Conservation (phyloP, 441 rosid genomes). For the Gossypium schwendimanii region DNA sequence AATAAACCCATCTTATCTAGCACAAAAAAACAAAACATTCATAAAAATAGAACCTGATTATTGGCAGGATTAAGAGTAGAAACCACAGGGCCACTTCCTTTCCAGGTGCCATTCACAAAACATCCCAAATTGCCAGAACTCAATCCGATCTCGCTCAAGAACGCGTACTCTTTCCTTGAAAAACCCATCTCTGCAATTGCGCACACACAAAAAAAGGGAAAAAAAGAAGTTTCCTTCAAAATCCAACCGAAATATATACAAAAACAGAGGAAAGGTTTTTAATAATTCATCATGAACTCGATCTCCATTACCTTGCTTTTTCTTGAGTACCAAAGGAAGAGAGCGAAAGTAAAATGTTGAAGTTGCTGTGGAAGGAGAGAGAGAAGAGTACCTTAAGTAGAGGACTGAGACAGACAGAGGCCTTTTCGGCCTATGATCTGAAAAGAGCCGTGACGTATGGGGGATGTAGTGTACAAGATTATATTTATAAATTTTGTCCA, state of each 20-base stretch:
- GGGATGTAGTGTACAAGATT: background rate
- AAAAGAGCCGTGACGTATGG: constrained; percentile 7
- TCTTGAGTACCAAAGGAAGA: background rate
- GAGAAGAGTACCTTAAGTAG: background rate
- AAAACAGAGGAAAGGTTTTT: background rate
- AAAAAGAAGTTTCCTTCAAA: background rate
- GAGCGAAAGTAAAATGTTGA: background rate
- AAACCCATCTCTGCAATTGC: constrained; percentile 55
- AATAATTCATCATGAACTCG: background rate
- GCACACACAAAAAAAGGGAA: background rate
- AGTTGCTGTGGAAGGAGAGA: background rate
- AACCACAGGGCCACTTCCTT: constrained; percentile 58
- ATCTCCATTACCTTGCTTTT: background rate
- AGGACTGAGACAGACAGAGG: background rate
- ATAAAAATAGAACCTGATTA: constrained; percentile 50
- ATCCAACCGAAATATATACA: background rate
- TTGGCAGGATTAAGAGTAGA: constrained; percentile 67
- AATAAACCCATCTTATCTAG: background rate
- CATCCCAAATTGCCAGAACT: constrained; percentile 56
- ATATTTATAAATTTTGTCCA: too few relatives aligned
- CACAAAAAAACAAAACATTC: background rate
- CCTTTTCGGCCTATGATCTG: background rate
- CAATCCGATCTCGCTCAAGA: constrained; percentile 76
- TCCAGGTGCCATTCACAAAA: constrained; percentile 70
- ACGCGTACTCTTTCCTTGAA: constrained; percentile 46